A percentile compares a stretch with the other conserved stretches of the same genome.
phyloP scores from a whole-genome alignment of 495 filamentous ascomycete genomes.

The Venustampulla echinocandica region DNA sequence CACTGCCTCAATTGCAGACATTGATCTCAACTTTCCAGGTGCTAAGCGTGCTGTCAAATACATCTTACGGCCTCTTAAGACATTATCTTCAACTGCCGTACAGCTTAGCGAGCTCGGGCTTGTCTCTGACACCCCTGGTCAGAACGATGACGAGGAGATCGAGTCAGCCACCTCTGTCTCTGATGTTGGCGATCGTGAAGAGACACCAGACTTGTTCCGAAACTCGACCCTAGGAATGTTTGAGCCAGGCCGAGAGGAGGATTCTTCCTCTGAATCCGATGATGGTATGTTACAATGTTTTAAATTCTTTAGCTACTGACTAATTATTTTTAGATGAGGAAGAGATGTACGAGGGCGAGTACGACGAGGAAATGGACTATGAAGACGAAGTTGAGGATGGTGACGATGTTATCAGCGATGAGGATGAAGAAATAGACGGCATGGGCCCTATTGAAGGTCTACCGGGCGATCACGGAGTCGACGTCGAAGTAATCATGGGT shows the following conservation, averaged over 20 bases:
- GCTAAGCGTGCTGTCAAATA: conserved; percentile 93
- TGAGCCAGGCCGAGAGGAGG: conserved; percentile 72
- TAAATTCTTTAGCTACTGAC: conserved; percentile 4
- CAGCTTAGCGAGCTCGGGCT: conserved; percentile 71
- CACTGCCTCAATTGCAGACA: conserved; percentile 87
- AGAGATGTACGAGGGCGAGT: conserved; percentile 80
- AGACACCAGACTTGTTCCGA: conserved; percentile 93
- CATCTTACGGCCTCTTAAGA: conserved; percentile 80
- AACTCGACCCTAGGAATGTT: conserved; percentile 95
- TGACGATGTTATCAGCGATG: conserved; percentile 86
- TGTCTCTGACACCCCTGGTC: conserved; percentile 55
- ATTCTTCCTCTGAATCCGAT: conserved; percentile 61
- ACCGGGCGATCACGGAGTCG: conserved; percentile 63
- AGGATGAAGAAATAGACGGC: conserved; percentile 73
- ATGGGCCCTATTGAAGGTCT: conserved; percentile 84
- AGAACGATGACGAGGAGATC: conserved; percentile 78
- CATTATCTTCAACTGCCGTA: conserved; percentile 79
- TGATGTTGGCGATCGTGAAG: conserved; percentile 80
- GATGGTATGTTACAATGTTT: conserved; percentile 34
- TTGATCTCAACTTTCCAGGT: conserved; percentile 89
- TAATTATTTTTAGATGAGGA: conserved; percentile 44
- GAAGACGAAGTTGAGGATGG: conserved; percentile 73
- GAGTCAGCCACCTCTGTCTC: conserved; percentile 84
- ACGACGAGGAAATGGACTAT: conserved; percentile 85
- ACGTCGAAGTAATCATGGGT: conserved; percentile 80